A percentile compares a stretch with the other conserved stretches of the same genome.
These are phyloP conservation scores for Perkinsus olseni DNA, from an alignment of 169 alveolate genomes.

Conservation along the genomic window DNA sequence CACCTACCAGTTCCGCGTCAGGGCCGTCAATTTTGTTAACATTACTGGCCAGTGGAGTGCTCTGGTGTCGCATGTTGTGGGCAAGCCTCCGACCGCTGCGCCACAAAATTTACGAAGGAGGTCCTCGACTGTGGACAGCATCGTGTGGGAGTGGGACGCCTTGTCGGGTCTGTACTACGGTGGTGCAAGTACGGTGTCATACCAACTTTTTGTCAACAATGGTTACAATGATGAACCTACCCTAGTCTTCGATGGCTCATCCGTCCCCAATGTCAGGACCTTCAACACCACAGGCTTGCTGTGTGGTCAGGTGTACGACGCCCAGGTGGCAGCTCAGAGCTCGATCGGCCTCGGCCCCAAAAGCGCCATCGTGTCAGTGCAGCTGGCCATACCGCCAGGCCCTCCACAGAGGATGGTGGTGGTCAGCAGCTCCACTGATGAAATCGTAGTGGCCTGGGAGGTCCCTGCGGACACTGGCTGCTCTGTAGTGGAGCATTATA, in stretches of 20 bases:
- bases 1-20: neutral
- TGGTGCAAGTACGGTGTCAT: slow-evolving; percentile 29
- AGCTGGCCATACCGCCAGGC: slow-evolving; percentile 22
- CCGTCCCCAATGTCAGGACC: slow-evolving; percentile 7
- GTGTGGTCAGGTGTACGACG: slow-evolving; percentile 26
- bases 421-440: neutral
- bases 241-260: slow-evolving; percentile 22
- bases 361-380: slow-evolving; percentile 7
- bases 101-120: slow-evolving; percentile 10
- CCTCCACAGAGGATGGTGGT: neutral
- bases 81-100: slow-evolving; percentile 29
- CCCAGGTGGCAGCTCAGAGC: slow-evolving; percentile 30
- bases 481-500: slow-evolving; percentile 20
- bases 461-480: slow-evolving; percentile 29
- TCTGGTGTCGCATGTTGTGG: slow-evolving; percentile 16
- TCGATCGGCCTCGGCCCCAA: slow-evolving; percentile 27
- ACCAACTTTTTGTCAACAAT: slow-evolving; percentile 27
- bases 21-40: neutral
- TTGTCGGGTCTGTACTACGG: slow-evolving; percentile 14
- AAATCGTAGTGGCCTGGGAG: slow-evolving; percentile 22
- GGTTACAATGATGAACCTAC: slow-evolving; percentile 17
- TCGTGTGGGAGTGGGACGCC: slow-evolving; percentile 27
- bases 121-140: slow-evolving; percentile 18
- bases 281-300: slow-evolving; percentile 17
- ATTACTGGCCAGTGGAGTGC: neutral